These are phyloP conservation scores for Pyrenochaeta sp. DNA, from an alignment of 2,329 filamentous ascomycete genomes.

Conservation along the genomic window DNA sequence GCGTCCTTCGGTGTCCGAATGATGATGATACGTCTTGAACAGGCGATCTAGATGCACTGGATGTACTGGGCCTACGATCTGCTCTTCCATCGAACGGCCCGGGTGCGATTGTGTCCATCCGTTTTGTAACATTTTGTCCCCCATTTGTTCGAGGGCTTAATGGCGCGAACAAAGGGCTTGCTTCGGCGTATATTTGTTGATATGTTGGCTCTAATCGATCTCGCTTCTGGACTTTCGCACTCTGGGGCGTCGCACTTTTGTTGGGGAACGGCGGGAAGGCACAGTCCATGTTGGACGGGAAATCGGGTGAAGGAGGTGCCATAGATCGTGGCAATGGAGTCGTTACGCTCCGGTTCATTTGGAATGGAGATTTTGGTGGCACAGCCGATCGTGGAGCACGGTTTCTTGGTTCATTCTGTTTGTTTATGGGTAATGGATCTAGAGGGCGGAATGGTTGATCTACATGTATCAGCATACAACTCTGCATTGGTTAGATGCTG, in stretches of 20 bases:
- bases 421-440: slow-evolving; percentile 40
- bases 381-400: slow-evolving; percentile 32
- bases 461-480: slow-evolving; percentile 28
- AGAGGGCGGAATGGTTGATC: slow-evolving; percentile 47
- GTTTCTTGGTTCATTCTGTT: slow-evolving; percentile 35
- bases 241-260: slow-evolving; percentile 40
- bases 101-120: slow-evolving; percentile 71
- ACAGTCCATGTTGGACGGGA: slow-evolving; percentile 55
- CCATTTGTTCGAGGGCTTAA: slow-evolving; percentile 57
- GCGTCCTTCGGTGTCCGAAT: slow-evolving; percentile 45
- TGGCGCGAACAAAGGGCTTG: slow-evolving; percentile 55
- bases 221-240: slow-evolving; percentile 27
- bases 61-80: slow-evolving; percentile 43
- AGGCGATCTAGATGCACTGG: slow-evolving; percentile 43
- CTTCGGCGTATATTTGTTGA: slow-evolving; percentile 41
- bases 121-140: slow-evolving; percentile 61
- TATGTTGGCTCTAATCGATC: slow-evolving; percentile 36
- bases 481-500: not conserved
- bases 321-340: slow-evolving; percentile 45
- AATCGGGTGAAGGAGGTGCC: slow-evolving; percentile 43
- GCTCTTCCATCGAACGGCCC: slow-evolving; percentile 68
- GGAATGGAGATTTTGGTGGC: slow-evolving; percentile 35
- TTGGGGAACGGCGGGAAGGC: slow-evolving; percentile 64
- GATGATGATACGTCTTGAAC: slow-evolving; percentile 30
- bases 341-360: slow-evolving; percentile 47